Evolutionary conservation across 176 grass and related monocot genomes (phyloP).

Genomic region (Hordeum marinum): DNA sequence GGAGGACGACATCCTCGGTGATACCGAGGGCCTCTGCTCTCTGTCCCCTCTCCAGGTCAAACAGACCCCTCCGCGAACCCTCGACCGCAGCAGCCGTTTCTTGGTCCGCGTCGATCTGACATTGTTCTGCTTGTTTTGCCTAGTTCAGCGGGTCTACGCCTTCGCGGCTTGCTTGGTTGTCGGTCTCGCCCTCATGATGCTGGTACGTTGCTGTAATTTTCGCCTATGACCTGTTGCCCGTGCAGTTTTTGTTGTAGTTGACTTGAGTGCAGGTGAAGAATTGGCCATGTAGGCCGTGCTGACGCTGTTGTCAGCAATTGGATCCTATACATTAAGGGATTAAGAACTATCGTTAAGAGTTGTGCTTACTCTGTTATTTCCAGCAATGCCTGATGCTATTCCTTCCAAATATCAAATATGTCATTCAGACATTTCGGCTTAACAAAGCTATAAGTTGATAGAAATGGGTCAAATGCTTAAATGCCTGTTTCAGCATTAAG

Average conservation of each 20-base stretch:
- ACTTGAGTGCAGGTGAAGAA: not conserved
- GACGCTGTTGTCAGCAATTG: not conserved
- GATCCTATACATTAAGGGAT: not conserved
- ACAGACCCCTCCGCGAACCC: not conserved
- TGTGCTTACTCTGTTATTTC: not conserved
- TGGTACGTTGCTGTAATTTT: slow-evolving; percentile 46
- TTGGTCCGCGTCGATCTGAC: slow-evolving; percentile 16
- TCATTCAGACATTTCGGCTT: slow-evolving; percentile 5
- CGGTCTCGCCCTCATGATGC: slow-evolving; percentile 76
- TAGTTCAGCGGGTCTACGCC: slow-evolving; percentile 66
- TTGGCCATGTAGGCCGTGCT: not conserved
- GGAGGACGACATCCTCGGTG: slow-evolving; percentile 56
- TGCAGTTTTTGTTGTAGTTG: not conserved
- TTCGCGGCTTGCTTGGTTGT: slow-evolving; percentile 60
- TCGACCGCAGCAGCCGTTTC: slow-evolving; percentile 1
- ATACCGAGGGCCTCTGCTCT: slow-evolving; percentile 52
- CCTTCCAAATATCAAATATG: not conserved
- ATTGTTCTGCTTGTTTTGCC: slow-evolving; percentile 7
- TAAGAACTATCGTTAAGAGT: not conserved
- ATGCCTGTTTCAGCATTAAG: not conserved
- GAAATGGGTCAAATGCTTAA: not conserved
- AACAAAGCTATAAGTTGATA: not conserved
- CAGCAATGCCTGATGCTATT: not conserved
- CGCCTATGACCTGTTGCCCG: not conserved
- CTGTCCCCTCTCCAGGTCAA: slow-evolving; percentile 79